These are phyloP conservation scores for Quercus variabilis DNA, from an alignment of 306 rosid species.

Conservation along the genomic window DNA sequence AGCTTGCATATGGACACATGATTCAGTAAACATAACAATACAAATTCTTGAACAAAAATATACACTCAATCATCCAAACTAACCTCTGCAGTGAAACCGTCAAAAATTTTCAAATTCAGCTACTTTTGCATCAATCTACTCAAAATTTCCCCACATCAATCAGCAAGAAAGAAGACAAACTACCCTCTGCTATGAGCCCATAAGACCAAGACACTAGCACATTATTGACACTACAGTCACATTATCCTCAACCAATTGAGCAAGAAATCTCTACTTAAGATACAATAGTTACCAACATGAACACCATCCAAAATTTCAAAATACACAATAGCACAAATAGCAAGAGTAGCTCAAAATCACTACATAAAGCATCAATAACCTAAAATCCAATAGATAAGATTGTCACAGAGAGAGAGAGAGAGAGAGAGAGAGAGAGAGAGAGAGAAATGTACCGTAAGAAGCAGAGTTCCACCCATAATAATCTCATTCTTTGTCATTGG, in stretches of 20 bases:
- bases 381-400: background rate
- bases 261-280: background rate
- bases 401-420: background rate
- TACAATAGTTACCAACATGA: background rate
- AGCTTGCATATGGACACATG: too few relatives aligned
- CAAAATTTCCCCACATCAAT: background rate
- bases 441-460: constrained; percentile 65
- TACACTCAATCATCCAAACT: background rate
- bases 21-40: background rate
- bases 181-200: background rate
- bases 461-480: constrained; percentile 81
- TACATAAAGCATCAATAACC: background rate
- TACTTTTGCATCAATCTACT: background rate
- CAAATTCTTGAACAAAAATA: background rate
- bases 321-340: background rate
- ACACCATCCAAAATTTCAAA: background rate
- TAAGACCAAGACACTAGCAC: background rate
- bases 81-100: background rate
- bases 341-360: background rate
- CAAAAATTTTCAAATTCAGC: background rate
- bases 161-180: background rate
- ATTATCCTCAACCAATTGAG: background rate
- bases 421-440: background rate
- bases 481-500: constrained; percentile 75
- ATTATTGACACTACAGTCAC: background rate